Evolutionary conservation across 768 basidiomycete species (phyloP), one percentile per base, ranked within the genome.

Genomic region (Sutorius australiensis): DNA sequence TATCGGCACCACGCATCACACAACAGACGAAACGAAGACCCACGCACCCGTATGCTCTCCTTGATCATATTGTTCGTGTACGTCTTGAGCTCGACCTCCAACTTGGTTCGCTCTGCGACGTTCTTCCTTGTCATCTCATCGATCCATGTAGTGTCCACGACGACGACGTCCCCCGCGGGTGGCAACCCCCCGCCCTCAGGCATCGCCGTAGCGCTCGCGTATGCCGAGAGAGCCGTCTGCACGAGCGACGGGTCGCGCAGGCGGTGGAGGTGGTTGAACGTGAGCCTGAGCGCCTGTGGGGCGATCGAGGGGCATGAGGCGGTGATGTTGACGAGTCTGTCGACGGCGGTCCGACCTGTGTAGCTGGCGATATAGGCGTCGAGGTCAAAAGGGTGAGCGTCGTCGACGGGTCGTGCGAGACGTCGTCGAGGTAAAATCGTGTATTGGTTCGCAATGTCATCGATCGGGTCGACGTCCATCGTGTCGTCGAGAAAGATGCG

Each of bases 61-160:
- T 97, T 98, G 77, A 98, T 97, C 86, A 98, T 87, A 68, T 97
- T 98, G 62, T 90, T 94, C 58, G 85, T 80, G 65, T 98, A 98
- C 11, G 88, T 91, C 80, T 93, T 95, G 65, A 98, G 75, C 68
- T 98, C 95, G 6, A 94, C 87, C 73, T 97, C 95, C 53, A 97
- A 74, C 67, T 87, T 91, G n/a, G 79, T 80, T 53, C 76, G 77
- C 65, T 95, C 92, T n/a, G 80, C 79, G 56, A 77, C 73, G 62
- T 89, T 92, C 69, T 79, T 82, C 55, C 79, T 75, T 39, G 75
- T 73, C 28, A 73, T 79, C 59, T 86, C 81, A 39, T 94, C 89
- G 16, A 83, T 70, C 94, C 92, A 97, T 11, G 73, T 76, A 50
- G 77, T 73, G 63, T 95, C 86, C 28, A 86, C 62, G 40, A 72